These are phyloP conservation scores for Rosa hybrid DNA, from an alignment of 331 rosid species.

Conservation along the genomic window DNA sequence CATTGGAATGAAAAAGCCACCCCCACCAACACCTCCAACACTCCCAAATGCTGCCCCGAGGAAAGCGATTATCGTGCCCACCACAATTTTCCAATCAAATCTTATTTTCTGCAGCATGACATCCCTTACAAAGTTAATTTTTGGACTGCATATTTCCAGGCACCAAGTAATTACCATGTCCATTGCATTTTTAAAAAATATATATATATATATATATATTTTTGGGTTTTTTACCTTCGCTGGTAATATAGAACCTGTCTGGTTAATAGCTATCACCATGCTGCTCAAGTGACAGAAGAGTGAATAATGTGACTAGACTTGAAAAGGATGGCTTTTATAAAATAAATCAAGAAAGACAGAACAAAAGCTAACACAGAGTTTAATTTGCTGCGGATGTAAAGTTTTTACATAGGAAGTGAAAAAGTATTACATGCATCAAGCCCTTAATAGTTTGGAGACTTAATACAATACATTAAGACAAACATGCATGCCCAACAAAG, in stretches of 20 bases:
- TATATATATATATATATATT: no score
- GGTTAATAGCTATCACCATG: neutral
- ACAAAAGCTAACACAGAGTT: neutral
- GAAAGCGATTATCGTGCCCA: constrained; percentile 34
- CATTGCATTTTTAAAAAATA: neutral
- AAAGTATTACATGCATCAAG: neutral
- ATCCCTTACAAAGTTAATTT: neutral
- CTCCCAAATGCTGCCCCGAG: constrained; percentile 47
- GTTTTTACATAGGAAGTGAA: neutral
- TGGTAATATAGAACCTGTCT: neutral
- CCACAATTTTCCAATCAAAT: constrained; percentile 35
- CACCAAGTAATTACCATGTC: neutral
- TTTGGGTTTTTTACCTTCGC: neutral
- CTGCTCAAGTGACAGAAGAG: neutral
- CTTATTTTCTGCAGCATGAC: constrained; percentile 27
- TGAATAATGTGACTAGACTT: constrained; percentile 2
- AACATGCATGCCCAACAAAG: neutral
- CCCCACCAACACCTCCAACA: constrained; percentile 51
- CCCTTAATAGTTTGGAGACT: neutral
- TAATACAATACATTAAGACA: neutral
- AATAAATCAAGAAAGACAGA: neutral
- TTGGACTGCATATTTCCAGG: neutral
- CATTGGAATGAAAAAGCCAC: constrained; percentile 48
- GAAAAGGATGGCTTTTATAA: neutral
- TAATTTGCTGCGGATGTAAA: neutral